Base-by-base conservation (phyloP, 2,329 filamentous ascomycete genomes). In the Penicillium janthinellum region DNA sequence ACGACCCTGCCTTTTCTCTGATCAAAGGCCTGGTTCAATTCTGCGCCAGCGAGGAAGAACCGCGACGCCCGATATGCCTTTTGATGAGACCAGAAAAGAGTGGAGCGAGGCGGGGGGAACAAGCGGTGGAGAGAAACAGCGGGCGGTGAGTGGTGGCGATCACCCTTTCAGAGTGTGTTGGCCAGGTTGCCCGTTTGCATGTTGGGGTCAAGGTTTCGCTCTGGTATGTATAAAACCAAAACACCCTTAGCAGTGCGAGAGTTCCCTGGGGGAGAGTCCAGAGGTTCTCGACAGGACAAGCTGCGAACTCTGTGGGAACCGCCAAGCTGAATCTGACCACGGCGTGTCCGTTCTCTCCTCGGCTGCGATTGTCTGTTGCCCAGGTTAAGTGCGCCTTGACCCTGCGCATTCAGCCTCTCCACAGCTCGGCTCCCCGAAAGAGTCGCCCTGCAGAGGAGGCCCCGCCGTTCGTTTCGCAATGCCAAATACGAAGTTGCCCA, bases 71-170 rank as follows among this genome's bases (percentile, higher is more conserved):
- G 35, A 60, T 25, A 39, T 22, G 35, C 28, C 15, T 37, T 37
- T 42, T 8, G 48, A 49, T 44, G 53, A 50, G 47, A 47, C 10
- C 28, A 42, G 48, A 58, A 56, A 51, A 41, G 58, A 52, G 57
- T 58, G 62, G 63, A 64, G 59, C 61, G 58, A 61, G 59, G 54
- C 54, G 54, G 60, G 60, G 59, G 59, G 41, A 64, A 67, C 50
- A 64, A 61, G 62, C 61, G 61, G 67, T 64, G 67, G 62, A 57
- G 56, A 35, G 48, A 34, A 20, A 22, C 14, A 54, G 59, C 61
- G 61, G 63, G 61, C 61, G 56, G 54, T 64, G 55, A 64, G 12
- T 51, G 58, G 56, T 57, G 64, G 58, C 48, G 47, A 54, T 57
- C 34, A 39, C 20, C 11, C 20, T n/a, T 20, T 6, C 5, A 5